Evolutionary conservation across 176 grass and related monocot genomes (phyloP).

Genomic region (Juncus inflexus): DNA sequence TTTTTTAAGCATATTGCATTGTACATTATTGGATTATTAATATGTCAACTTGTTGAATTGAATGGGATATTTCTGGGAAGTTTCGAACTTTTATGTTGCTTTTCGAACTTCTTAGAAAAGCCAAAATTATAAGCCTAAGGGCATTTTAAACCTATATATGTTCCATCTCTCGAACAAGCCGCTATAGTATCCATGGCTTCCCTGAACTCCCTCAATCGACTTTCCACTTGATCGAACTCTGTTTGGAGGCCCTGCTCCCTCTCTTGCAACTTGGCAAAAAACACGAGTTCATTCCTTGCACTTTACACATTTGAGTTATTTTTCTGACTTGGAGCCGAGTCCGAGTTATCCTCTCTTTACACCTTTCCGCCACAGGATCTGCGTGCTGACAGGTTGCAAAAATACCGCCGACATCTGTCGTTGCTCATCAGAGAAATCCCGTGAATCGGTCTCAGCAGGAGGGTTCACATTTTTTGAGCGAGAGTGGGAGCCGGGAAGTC

Average conservation of each 20-base stretch:
- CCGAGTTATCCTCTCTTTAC: constrained; percentile 24
- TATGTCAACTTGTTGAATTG: too few species aligned
- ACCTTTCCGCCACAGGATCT: constrained; percentile 14
- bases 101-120: too few species aligned
- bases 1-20: too few species aligned
- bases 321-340: constrained; percentile 27
- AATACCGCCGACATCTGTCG: constrained; percentile 48
- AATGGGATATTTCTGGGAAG: too few species aligned
- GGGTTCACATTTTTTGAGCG: constrained; percentile 27
- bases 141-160: too few species aligned
- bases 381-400: constrained; percentile 34
- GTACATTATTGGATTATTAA: too few species aligned
- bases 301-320: constrained; percentile 11
- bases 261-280: constrained; percentile 31
- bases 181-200: constrained; percentile 44
- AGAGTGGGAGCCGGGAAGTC: constrained; percentile 56
- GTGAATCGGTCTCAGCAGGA: constrained; percentile 1
- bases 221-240: constrained; percentile 42
- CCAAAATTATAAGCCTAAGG: too few species aligned
- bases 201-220: constrained; percentile 43
- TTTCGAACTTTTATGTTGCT: too few species aligned
- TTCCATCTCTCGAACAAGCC: constrained; percentile 18
- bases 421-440: constrained; percentile 22
- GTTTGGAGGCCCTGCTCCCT: constrained; percentile 36
- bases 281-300: constrained; percentile 1